phyloP scores from a whole-genome alignment of 352 stramenopile species.

The Globisporangium nagaii region DNA sequence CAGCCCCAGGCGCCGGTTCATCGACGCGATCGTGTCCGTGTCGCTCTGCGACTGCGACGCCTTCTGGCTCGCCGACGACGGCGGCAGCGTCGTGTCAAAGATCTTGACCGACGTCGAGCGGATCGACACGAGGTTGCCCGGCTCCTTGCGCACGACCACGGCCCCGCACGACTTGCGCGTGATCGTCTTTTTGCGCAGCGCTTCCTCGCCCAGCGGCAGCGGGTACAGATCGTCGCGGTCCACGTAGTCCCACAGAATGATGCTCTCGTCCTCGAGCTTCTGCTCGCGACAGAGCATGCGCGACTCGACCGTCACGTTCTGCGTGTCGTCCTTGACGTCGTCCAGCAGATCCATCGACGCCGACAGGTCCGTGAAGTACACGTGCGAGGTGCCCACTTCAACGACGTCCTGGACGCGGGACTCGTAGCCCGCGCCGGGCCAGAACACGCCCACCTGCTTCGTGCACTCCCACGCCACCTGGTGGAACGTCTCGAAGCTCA shows the following conservation, averaged over 20 bases:
- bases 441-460: constrained; percentile 54
- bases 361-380: constrained; percentile 46
- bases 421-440: constrained; percentile 32
- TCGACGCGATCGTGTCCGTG: constrained; percentile 25
- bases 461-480: constrained; percentile 37
- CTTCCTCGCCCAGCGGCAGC: constrained; percentile 9
- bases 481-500: constrained; percentile 36
- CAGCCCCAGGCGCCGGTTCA: constrained; percentile 41
- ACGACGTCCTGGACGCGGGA: constrained; percentile 30
- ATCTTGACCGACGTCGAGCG: constrained; percentile 56
- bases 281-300: constrained; percentile 48
- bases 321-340: constrained; percentile 9
- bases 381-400: constrained; percentile 17
- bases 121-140: constrained; percentile 41
- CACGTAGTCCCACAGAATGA: constrained; percentile 64
- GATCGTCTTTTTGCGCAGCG: constrained; percentile 20
- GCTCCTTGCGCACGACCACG: constrained; percentile 36
- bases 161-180: constrained; percentile 46
- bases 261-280: constrained; percentile 19
- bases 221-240: constrained; percentile 57
- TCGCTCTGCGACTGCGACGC: constrained; percentile 4
- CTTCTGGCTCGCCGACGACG: constrained; percentile 1
- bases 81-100: constrained; percentile 29
- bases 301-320: constrained; percentile 49
- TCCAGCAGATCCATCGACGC: constrained; percentile 36